phyloP scores from a whole-genome alignment of 345 rosid species.

The Arabis alpina region DNA sequence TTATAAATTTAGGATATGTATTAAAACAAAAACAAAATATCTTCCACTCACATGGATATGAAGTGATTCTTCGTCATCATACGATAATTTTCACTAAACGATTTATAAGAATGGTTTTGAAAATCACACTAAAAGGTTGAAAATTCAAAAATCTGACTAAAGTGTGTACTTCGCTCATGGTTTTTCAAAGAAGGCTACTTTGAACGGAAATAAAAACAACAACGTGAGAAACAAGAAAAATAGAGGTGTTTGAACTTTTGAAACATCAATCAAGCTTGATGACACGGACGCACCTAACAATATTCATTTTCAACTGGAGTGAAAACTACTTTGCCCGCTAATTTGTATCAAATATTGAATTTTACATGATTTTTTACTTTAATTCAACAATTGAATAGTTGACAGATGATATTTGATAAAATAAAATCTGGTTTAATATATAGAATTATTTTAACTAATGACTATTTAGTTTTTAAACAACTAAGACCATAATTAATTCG shows the following conservation, averaged over 20 bases:
- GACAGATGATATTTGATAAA: too few species aligned
- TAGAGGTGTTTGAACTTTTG: constrained; percentile 23
- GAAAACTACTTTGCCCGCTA: not conserved
- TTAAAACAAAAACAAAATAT: too few species aligned
- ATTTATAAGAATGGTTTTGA: constrained; percentile 1
- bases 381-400: too few species aligned
- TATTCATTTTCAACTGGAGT: not conserved
- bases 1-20: too few species aligned
- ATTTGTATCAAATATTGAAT: not conserved
- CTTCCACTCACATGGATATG: too few species aligned
- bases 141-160: not conserved
- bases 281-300: not conserved
- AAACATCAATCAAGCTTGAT: constrained; percentile 18
- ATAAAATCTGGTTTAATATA: too few species aligned
- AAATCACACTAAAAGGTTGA: constrained; percentile 17
- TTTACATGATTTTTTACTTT: not conserved
- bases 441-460: too few species aligned
- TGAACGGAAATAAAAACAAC: constrained; percentile 22
- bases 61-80: not conserved
- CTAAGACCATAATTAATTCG: too few species aligned
- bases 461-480: too few species aligned
- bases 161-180: not conserved
- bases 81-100: not conserved
- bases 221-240: constrained; percentile 14
- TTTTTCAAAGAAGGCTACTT: constrained; percentile 32